Evolutionary conservation across 208 protist species (phyloP).

Genomic region (Vickermania spadyakhi): DNA sequence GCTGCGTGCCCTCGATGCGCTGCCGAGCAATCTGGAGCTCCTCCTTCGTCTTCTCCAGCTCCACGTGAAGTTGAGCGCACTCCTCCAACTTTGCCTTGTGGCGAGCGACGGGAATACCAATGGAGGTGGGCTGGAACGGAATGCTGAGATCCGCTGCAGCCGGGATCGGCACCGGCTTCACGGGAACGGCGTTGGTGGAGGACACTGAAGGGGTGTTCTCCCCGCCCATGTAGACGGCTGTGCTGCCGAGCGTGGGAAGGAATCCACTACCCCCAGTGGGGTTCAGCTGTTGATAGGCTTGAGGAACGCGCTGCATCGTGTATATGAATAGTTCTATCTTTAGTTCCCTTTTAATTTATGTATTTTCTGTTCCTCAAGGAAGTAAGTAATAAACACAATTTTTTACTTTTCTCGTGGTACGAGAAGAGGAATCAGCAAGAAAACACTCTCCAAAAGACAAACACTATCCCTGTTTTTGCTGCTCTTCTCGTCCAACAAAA

Average conservation of each 20-base stretch:
- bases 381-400: too few species aligned
- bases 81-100: slow-evolving; percentile 22
- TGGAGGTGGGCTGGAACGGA: background rate
- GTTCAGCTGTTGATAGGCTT: background rate
- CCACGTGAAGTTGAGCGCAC: slow-evolving; percentile 16
- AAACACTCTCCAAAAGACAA: too few species aligned
- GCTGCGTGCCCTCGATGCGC: slow-evolving; percentile 3
- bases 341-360: too few species aligned
- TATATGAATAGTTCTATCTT: too few species aligned
- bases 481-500: too few species aligned
- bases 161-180: background rate
- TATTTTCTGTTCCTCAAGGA: too few species aligned
- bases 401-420: too few species aligned
- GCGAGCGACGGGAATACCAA: slow-evolving; percentile 11
- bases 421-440: too few species aligned
- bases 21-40: slow-evolving; percentile 10
- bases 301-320: too few species aligned
- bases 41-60: slow-evolving; percentile 7
- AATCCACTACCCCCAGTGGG: background rate
- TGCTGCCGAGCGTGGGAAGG: background rate
- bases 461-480: too few species aligned
- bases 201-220: background rate
- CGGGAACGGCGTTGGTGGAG: too few species aligned
- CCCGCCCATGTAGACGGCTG: background rate
- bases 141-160: background rate